Percentiles rank a stretch among this genome's conserved stretches.
Evolutionary conservation across 108 stramenopile genomes (phyloP).

Genomic region (Nitzschia inconspicua): DNA sequence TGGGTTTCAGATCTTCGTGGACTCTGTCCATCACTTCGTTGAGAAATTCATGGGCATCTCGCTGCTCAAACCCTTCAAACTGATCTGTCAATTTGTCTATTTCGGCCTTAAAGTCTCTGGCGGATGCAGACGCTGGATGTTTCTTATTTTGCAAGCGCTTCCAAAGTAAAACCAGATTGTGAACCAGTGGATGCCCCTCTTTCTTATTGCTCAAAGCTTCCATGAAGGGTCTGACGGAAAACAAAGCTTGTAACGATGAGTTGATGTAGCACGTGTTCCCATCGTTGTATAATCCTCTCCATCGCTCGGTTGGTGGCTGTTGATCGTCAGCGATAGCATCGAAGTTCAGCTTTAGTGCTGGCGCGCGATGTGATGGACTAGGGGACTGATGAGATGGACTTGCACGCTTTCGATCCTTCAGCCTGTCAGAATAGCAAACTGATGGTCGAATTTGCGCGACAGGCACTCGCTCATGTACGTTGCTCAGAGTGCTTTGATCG

Average conservation of each 20-base stretch:
- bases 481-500: too few species aligned
- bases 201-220: not conserved
- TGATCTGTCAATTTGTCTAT: conserved; percentile 59
- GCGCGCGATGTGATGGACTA: too few species aligned
- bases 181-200: conserved; percentile 2
- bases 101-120: conserved; percentile 44
- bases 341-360: too few species aligned
- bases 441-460: too few species aligned
- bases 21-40: conserved; percentile 60
- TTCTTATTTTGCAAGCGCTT: conserved; percentile 1
- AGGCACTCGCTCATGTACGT: too few species aligned
- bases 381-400: too few species aligned
- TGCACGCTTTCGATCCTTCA: too few species aligned
- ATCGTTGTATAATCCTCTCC: conserved; percentile 46
- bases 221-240: conserved; percentile 29
- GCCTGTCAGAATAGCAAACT: too few species aligned
- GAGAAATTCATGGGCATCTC: conserved; percentile 85
- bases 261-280: conserved; percentile 87
- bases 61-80: conserved; percentile 67
- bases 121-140: conserved; percentile 32
- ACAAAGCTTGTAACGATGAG: conserved; percentile 73
- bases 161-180: not conserved
- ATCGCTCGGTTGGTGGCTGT: not conserved
- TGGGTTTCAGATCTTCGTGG: conserved; percentile 58
- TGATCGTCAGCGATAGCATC: too few species aligned